A percentile compares a stretch with the other conserved stretches of the same genome.
phyloP scores from a whole-genome alignment of 2,329 filamentous ascomycete genomes.

The Phialophora verrucosa region DNA sequence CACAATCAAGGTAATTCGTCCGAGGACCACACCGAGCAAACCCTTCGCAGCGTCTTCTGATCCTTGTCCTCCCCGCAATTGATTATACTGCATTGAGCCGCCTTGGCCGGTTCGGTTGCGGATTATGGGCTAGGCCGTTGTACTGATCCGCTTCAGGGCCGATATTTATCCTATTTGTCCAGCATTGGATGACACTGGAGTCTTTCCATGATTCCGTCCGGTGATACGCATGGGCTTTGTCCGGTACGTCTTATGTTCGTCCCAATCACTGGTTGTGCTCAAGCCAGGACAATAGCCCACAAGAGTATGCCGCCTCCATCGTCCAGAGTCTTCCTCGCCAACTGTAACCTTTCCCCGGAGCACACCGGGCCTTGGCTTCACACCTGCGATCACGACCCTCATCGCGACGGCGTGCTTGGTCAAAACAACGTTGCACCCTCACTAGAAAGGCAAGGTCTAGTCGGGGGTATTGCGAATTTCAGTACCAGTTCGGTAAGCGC shows the following conservation, averaged over 20 bases:
- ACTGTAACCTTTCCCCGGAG: conserved; percentile 14
- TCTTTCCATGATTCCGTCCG: conserved; percentile 5
- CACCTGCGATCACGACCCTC: neutral
- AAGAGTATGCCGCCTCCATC: neutral
- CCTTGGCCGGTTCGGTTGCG: neutral
- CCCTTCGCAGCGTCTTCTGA: neutral
- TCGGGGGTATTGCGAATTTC: neutral
- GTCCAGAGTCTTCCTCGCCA: neutral
- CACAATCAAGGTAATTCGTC: conserved; percentile 10
- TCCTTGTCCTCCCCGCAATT: conserved; percentile 2
- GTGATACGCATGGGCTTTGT: conserved; percentile 14
- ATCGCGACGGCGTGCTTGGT: neutral
- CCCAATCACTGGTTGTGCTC: neutral
- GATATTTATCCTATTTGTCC: conserved; percentile 31
- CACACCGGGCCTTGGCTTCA: neutral
- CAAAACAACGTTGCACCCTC: neutral
- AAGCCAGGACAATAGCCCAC: neutral
- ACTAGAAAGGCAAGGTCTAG: neutral
- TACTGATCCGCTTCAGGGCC: conserved; percentile 7
- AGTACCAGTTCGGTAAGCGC: neutral
- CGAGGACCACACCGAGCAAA: neutral
- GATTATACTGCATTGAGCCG: neutral
- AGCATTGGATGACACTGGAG: neutral
- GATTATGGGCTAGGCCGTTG: neutral
- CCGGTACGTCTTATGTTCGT: neutral